phyloP scores from a whole-genome alignment of 306 rosid species.

The Lotus japonicus region DNA sequence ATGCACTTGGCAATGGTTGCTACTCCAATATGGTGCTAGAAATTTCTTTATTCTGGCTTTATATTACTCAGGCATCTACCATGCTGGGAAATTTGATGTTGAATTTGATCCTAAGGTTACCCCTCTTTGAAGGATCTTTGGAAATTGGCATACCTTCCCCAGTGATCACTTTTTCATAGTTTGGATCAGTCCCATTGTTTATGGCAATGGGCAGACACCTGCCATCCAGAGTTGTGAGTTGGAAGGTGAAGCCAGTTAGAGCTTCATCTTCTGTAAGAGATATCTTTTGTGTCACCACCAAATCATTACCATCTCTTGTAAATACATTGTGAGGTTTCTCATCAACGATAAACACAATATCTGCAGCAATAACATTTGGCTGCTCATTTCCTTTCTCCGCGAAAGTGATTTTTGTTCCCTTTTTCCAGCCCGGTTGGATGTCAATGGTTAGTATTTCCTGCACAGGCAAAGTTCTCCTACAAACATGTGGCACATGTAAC shows the following conservation, averaged over 20 bases:
- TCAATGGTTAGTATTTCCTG: constrained; percentile 82
- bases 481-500: neutral
- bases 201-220: constrained; percentile 53
- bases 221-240: constrained; percentile 64
- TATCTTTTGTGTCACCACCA: constrained; percentile 50
- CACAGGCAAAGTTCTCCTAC: constrained; percentile 61
- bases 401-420: constrained; percentile 90
- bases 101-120: constrained; percentile 75
- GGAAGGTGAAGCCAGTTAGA: constrained; percentile 47
- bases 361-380: constrained; percentile 63
- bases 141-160: constrained; percentile 88
- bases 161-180: constrained; percentile 62
- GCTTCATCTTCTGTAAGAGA: constrained; percentile 67
- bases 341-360: constrained; percentile 67
- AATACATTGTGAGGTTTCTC: constrained; percentile 80
- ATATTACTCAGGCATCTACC: constrained; percentile 41
- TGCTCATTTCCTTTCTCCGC: constrained; percentile 81
- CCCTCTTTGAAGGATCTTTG: constrained; percentile 69
- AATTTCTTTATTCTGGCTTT: constrained; percentile 50
- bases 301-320: constrained; percentile 81
- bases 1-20: constrained; percentile 4
- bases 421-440: constrained; percentile 93
- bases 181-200: constrained; percentile 46
- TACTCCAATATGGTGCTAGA: constrained; percentile 16
- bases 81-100: constrained; percentile 43